Percentiles rank a stretch among this genome's conserved stretches.
Conservation (phyloP, 2,329 filamentous ascomycete species). For the Neofusicoccum kwambonambiense region DNA sequence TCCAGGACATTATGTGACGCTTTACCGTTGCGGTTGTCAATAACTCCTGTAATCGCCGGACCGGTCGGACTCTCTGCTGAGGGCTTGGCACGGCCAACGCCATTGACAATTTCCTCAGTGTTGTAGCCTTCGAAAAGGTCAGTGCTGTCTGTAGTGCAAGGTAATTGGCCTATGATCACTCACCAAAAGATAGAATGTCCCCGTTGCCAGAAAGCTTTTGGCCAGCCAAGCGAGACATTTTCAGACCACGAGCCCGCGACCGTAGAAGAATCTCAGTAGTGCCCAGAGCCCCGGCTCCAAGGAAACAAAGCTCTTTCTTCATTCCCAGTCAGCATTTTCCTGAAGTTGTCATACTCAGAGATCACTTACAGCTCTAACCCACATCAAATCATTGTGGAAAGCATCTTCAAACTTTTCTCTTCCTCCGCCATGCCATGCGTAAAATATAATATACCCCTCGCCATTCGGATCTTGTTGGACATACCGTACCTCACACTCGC, state of each 20-base stretch:
- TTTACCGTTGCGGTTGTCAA: slow-evolving; percentile 56
- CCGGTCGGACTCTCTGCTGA: slow-evolving; percentile 55
- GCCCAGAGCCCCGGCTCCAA: slow-evolving; percentile 64
- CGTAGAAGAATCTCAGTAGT: slow-evolving; percentile 57
- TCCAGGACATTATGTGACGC: slow-evolving; percentile 51
- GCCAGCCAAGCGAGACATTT: slow-evolving; percentile 54
- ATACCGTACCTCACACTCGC: slow-evolving; percentile 65
- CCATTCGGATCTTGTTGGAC: slow-evolving; percentile 52
- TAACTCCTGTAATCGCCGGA: slow-evolving; percentile 62
- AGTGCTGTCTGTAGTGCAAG: not conserved
- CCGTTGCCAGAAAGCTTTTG: slow-evolving; percentile 60
- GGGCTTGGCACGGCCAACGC: slow-evolving; percentile 53
- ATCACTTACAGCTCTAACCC: slow-evolving; percentile 57
- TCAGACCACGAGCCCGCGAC: slow-evolving; percentile 49
- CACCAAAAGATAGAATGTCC: slow-evolving; percentile 61
- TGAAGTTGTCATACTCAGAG: not conserved
- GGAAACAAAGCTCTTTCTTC: slow-evolving; percentile 60
- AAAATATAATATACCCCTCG: slow-evolving; percentile 62
- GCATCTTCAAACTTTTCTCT: slow-evolving; percentile 56
- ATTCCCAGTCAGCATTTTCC: not conserved
- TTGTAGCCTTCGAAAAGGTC: slow-evolving; percentile 49
- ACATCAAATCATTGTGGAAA: slow-evolving; percentile 61
- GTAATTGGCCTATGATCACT: not conserved
- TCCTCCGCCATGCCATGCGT: slow-evolving; percentile 62
- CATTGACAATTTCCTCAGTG: slow-evolving; percentile 56